Base-by-base conservation (phyloP, 306 rosid species). In the Begonia masoniana region DNA sequence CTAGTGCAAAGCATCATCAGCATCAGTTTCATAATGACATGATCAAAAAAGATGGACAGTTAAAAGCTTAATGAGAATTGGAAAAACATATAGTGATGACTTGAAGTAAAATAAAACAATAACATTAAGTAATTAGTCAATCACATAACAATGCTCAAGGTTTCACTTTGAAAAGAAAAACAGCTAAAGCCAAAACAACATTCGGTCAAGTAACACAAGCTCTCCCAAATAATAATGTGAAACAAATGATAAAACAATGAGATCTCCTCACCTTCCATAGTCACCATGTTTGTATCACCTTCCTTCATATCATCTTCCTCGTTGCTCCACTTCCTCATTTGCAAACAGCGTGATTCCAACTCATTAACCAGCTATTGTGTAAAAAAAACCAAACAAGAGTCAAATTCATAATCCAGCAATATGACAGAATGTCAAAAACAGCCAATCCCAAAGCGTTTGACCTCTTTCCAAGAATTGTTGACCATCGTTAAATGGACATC, bases 391-490 rank as follows among this genome's bases (percentile, higher is more conserved):
- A 31, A 31, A 31, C 39, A 31, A 48, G 26, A 62, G 57, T 57
- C 23, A 63, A 66, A 50, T 59, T 50, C 64, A 19, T 12, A 41
- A 61, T 56, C 67, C 64, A 67, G 39, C 17, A 63, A 57, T 61
- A 61, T 50, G 13, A 59, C 48, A 19, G 10, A 65, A 66, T 47
- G 12, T 13, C 71, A 49, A 13, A 50, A 61, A 41, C 41, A 21
- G 15, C 15, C 47, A 63, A n/a, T 14, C 53, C 52, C 15, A 48
- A 48, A 17, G 41, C 24, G 39, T 16, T 60, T 36, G 68, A 86
- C 99, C 95, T 81, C 65, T 58, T 79, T 76, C 95, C 85, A 77
- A 51, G 88, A 77, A 66, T 73, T 86, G 71, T 74, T 77, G 64
- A 79, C 95, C 59, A 74, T 86, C 0, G 68, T 41, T 65, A 81